Conservation (phyloP, 371 early-diverging fungal genomes). For the Phascolomyces articulosus region DNA sequence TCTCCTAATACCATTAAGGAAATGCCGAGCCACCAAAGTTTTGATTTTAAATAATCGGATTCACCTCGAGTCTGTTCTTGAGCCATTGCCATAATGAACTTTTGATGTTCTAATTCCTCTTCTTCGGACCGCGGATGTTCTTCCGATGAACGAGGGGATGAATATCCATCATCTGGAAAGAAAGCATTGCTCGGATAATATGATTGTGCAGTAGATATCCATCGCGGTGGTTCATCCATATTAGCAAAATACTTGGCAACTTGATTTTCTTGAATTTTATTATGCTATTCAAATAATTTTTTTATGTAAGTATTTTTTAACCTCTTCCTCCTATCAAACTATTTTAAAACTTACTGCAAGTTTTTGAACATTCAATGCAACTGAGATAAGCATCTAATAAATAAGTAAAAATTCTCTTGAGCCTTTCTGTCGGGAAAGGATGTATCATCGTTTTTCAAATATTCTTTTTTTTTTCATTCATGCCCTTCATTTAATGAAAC, state of each 20-base stretch:
- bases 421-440: no score
- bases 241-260: conserved; percentile 50
- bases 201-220: conserved; percentile 31
- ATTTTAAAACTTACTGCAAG: conserved; percentile 51
- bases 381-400: conserved; percentile 49
- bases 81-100: conserved; percentile 46
- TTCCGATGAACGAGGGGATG: conserved; percentile 50
- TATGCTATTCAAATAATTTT: conserved; percentile 46
- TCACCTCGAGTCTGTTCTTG: conserved; percentile 45
- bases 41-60: conserved; percentile 59
- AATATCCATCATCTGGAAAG: conserved; percentile 54
- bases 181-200: conserved; percentile 30
- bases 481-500: no score
- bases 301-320: neutral
- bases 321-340: conserved; percentile 15
- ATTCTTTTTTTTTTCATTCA: no score
- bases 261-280: conserved; percentile 47
- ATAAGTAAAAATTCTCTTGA: no score
- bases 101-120: conserved; percentile 39
- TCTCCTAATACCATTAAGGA: conserved; percentile 78
- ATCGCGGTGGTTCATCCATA: conserved; percentile 49
- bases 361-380: conserved; percentile 75
- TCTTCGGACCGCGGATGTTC: conserved; percentile 30
- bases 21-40: conserved; percentile 78
- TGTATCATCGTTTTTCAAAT: neutral